Conservation (phyloP, 257 asterid genomes). For the Lithospermum erythrorhizon region DNA sequence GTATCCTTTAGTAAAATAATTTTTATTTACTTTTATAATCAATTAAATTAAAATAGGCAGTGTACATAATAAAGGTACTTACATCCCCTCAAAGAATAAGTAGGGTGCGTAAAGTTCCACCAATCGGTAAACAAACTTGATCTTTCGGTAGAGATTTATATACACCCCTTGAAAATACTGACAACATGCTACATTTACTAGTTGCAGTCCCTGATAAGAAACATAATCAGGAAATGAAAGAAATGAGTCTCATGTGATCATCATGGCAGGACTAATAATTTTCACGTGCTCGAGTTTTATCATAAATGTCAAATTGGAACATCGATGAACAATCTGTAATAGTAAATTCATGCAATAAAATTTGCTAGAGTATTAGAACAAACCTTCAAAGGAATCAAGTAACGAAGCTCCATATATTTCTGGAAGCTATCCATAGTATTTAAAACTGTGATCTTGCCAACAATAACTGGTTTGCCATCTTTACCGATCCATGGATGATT, state of each 20-base stretch:
- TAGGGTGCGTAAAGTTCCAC: conserved; percentile 69
- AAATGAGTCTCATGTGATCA: not conserved
- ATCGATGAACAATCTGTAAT: too few relatives aligned
- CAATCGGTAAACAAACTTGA: conserved; percentile 50
- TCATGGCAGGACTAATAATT: not conserved
- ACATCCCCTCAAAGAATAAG: conserved; percentile 77
- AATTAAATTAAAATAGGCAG: too few relatives aligned
- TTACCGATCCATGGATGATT: conserved; percentile 69
- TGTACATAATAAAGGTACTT: too few relatives aligned
- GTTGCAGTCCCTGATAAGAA: conserved; percentile 38
- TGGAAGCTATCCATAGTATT: conserved; percentile 53
- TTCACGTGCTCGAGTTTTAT: too few relatives aligned
- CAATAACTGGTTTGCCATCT: conserved; percentile 56
- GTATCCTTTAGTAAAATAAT: too few relatives aligned
- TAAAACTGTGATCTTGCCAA: conserved; percentile 47
- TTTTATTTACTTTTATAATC: too few relatives aligned
- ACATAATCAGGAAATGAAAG: too few relatives aligned
- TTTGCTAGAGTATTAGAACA: not conserved
- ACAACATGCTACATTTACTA: conserved; percentile 55
- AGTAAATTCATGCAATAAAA: too few relatives aligned
- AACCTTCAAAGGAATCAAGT: conserved; percentile 78
- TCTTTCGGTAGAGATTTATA: conserved; percentile 35
- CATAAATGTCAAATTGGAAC: too few relatives aligned
- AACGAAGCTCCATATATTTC: conserved; percentile 48
- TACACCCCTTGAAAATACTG: conserved; percentile 44